These are phyloP conservation scores for Carallia brachiata DNA, from an alignment of 345 rosid species.

Conservation along the genomic window DNA sequence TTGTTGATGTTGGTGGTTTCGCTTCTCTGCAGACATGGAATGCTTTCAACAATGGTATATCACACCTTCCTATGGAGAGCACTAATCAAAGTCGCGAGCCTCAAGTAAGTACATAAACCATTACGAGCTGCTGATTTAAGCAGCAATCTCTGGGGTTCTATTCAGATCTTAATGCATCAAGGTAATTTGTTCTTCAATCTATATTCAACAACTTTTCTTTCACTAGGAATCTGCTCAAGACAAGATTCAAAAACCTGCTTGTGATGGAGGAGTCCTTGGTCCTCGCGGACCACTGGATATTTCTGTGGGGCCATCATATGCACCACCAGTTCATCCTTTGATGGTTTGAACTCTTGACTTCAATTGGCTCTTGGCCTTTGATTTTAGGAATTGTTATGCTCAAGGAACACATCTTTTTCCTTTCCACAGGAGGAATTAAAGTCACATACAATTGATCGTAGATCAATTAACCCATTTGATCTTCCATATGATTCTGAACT, in stretches of 20 bases:
- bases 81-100: slow-evolving; percentile 34
- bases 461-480: slow-evolving; percentile 93
- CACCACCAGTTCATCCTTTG: slow-evolving; percentile 33
- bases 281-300: slow-evolving; percentile 30
- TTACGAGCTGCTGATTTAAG: slow-evolving; percentile 36
- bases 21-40: slow-evolving; percentile 64
- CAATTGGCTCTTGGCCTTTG: not conserved
- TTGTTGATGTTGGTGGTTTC: slow-evolving; percentile 1
- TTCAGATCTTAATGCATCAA: slow-evolving; percentile 14
- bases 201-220: slow-evolving; percentile 23
- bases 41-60: slow-evolving; percentile 55
- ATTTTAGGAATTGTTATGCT: not conserved
- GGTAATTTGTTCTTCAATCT: slow-evolving; percentile 14
- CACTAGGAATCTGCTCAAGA: slow-evolving; percentile 36
- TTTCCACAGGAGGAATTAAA: slow-evolving; percentile 48
- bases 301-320: slow-evolving; percentile 34
- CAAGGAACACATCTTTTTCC: slow-evolving; percentile 10
- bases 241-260: slow-evolving; percentile 32
- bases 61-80: slow-evolving; percentile 36
- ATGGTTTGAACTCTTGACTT: slow-evolving; percentile 35
- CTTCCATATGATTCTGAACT: slow-evolving; percentile 64
- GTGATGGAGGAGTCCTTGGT: slow-evolving; percentile 28
- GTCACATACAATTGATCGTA: slow-evolving; percentile 34
- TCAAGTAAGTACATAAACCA: slow-evolving; percentile 31
- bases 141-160: slow-evolving; percentile 43